Base-by-base conservation (phyloP, 805 yeast species). In the Geotrichum ghanense region DNA sequence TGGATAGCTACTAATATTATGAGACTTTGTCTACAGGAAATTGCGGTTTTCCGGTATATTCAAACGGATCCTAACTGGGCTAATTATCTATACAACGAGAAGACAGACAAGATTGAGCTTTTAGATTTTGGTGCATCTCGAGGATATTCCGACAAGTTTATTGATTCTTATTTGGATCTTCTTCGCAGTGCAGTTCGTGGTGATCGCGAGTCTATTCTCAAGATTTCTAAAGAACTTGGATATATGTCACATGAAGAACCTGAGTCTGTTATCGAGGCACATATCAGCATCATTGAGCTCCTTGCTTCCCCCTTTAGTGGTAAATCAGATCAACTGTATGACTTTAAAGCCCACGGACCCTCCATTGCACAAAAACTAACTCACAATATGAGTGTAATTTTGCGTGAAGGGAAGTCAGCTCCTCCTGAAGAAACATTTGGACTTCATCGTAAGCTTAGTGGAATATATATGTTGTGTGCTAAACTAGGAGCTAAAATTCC, bases 1-100 rank as follows among this genome's bases (percentile, higher is more conserved):
- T 22, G 25, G 42, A 39, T 92, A 45, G 94, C 95, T 16, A 76
- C 85, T 3, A 75, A 82, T 53, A 79, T 92, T 45, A 83, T 92
- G 95, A 74, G 85, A 53, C 70, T 92, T 40, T 88, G 96, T 59
- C 68, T 92, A 42, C 71, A 75, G 55, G 98, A 92, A 65, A 84
- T 92, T 62, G 85, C 88, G 12, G 69, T 75, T 54, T 89, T 83
- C 68, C 76, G 75, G 58, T 90, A 82, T 66, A 92, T 92, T 98
- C 98, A 92, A 67, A 90, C 97, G 1, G 98, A 92, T 67, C 98
- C 98, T 45, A 92, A 92, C 64, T 92, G 98, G 98, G 97, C 98
- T 41, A 92, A 92, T 63, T 92, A 92, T 67, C 67, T 92, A 50
- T 88, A 84, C 68, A 88, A 92, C 59, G 70, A 71, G 27, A 54